Conservation (phyloP, 1,284 basidiomycete species). For the Ustilago sp. region DNA sequence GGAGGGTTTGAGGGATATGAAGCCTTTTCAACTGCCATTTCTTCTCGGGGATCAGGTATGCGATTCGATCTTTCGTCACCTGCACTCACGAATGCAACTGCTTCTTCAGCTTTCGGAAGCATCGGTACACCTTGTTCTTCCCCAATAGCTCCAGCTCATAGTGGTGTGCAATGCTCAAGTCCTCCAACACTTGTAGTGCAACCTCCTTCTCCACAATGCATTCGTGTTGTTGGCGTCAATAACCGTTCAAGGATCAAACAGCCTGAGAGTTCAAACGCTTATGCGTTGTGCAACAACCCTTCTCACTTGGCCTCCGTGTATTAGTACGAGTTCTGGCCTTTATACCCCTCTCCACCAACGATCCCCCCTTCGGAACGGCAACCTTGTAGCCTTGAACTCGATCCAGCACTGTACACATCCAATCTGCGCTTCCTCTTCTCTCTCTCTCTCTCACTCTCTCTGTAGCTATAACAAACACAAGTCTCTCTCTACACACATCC, state of each 20-base stretch:
- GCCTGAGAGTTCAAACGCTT: not conserved
- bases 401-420: not conserved
- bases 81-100: slow-evolving; percentile 17
- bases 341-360: not conserved
- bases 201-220: slow-evolving; percentile 34
- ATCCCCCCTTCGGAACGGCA: not conserved
- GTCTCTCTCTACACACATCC: too few species aligned
- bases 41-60: slow-evolving; percentile 1
- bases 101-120: slow-evolving; percentile 2
- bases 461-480: slow-evolving; percentile 13
- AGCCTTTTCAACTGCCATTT: slow-evolving; percentile 5
- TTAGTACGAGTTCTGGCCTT: slow-evolving; percentile 10
- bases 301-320: slow-evolving; percentile 35
- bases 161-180: not conserved
- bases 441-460: not conserved
- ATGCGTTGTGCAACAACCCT: not conserved
- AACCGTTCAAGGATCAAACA: not conserved
- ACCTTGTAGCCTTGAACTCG: slow-evolving; percentile 2
- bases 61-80: slow-evolving; percentile 16
- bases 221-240: not conserved
- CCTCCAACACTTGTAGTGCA: slow-evolving; percentile 42
- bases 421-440: not conserved
- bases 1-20: slow-evolving; percentile 3
- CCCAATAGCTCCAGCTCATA: slow-evolving; percentile 2
- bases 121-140: slow-evolving; percentile 12